Evolutionary conservation across 2,329 filamentous ascomycete genomes (phyloP).

Genomic region (Pseudocercospora cruenta): DNA sequence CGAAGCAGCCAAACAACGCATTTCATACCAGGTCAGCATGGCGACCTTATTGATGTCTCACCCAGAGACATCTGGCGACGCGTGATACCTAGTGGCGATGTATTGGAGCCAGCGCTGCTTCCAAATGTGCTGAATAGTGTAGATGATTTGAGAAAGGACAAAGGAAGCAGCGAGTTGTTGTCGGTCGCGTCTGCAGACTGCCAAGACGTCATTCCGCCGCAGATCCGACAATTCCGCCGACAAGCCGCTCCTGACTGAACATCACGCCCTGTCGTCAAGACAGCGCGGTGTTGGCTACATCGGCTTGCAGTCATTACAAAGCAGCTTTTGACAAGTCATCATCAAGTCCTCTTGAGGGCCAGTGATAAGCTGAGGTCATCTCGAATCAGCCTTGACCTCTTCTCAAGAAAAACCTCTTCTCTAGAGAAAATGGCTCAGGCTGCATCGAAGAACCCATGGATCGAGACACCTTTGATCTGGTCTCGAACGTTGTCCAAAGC

Average conservation of each 20-base stretch:
- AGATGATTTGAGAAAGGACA: background rate
- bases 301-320: background rate
- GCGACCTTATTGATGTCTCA: too few relatives aligned
- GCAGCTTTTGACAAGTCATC: background rate
- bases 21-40: too few relatives aligned
- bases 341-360: too few relatives aligned
- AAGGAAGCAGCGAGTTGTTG: background rate
- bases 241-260: too few relatives aligned
- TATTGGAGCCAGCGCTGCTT: background rate
- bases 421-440: background rate
- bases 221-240: background rate
- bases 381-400: background rate
- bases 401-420: background rate
- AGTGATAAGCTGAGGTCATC: too few relatives aligned
- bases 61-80: too few relatives aligned
- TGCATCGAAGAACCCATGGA: constrained; percentile 58
- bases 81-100: background rate
- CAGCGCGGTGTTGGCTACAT: background rate
- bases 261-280: too few relatives aligned
- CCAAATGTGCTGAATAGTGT: background rate
- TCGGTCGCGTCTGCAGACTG: background rate
- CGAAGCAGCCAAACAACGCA: too few relatives aligned
- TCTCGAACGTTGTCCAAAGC: constrained; percentile 68
- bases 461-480: constrained; percentile 71
- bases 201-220: background rate